Evolutionary conservation across 2,329 filamentous ascomycete genomes (phyloP), one percentile per base, ranked within the genome.

Genomic region (Fusarium drepaniforme): DNA sequence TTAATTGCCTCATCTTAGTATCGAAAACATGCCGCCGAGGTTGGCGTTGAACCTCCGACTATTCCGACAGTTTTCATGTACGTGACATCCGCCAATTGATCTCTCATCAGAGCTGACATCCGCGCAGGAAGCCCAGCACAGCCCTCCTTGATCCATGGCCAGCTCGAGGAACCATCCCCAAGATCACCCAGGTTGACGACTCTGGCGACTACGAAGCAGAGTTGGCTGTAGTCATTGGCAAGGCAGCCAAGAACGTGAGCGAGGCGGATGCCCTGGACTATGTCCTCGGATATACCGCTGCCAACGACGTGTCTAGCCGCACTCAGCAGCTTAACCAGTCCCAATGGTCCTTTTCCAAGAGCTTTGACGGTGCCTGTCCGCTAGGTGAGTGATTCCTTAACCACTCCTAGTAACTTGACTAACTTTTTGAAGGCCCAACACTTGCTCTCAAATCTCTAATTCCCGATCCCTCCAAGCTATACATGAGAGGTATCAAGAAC

Each of bases 241-340:
- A 83, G 73, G 79, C 83, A 15, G 83, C 85, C 81, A 80, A 85
- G 84, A 89, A 92, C 73, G 88, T 91, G 12, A 82, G 85, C 56
- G 89, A 90, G 74, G 85, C 83, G 1, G 86, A 91, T 33, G 90
- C 90, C 7, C 78, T 90, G 61, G 85, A 88, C 72, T 91, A 92
- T 75, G 85, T 93, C 6, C 86, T 93, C 3, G 91, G 91, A 33
- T 93, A 93, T 79, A 91, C 90, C 1, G 86, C 87, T 25, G 86
- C 87, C 76, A 93, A 93, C 81, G 91, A 93, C 77, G 87, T 93
- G 8, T 91, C 90, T 6, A 79, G 78, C 23, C 77, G 78, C n/a
- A 77, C 74, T 18, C 75, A 77, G 13, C 78, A 79, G 57, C 64
- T 80, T 8, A 79, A 76, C 66, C 77, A 79, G 64, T 79, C 77